Base-by-base conservation (phyloP, 352 stramenopile genomes). In the Globisporangium heterothallicum region DNA sequence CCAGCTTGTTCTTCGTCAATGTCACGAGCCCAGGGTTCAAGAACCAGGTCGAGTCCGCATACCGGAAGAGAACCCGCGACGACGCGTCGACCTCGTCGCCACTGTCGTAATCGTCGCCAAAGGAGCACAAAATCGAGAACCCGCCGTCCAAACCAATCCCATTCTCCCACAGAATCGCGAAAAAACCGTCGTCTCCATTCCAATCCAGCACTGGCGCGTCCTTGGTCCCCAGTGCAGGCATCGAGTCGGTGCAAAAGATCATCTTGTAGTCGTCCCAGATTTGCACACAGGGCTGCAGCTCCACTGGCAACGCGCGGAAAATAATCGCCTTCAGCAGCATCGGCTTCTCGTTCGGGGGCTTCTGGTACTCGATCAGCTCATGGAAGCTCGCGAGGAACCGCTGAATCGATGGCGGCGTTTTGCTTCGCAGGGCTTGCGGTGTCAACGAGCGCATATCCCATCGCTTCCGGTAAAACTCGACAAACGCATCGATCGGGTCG, bases 381-480 rank as follows among this genome's bases (percentile, higher is more conserved):
- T 87, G 66, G 43, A 93, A 93, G n/a, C 76, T 63, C 0, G 63
- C 45, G 14, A 93, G 61, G 44, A 90, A 93, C 1, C 79, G 64
- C 44, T 86, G 78, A 22, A 93, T 86, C 4, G 78, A 92, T 24
- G 81, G 72, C 3, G 83, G 83, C 2, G 81, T 93, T 56, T 88
- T 90, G 32, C 68, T 67, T 16, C 63, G 54, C 16, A 93, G 47
- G 16, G 70, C 75, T 8, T 86, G 66, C 0, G 78, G 54, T 13
- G 80, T 91, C 16, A 93, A 66, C 13, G 74, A 59, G 34, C 69
- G 73, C 78, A 90, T 90, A 10, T 84, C 74, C 75, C 79, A 87
- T 7, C 83, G 76, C 50, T 87, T 84, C 21, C 65, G 54, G 58
- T 97, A 97, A 51, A 98, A 98, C 59, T 88, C 72, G 36, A 90